Percentiles rank a stretch among this genome's conserved stretches.
These are phyloP conservation scores for Ganoderma boninense DNA, from an alignment of 1,284 basidiomycete species.

Conservation along the genomic window DNA sequence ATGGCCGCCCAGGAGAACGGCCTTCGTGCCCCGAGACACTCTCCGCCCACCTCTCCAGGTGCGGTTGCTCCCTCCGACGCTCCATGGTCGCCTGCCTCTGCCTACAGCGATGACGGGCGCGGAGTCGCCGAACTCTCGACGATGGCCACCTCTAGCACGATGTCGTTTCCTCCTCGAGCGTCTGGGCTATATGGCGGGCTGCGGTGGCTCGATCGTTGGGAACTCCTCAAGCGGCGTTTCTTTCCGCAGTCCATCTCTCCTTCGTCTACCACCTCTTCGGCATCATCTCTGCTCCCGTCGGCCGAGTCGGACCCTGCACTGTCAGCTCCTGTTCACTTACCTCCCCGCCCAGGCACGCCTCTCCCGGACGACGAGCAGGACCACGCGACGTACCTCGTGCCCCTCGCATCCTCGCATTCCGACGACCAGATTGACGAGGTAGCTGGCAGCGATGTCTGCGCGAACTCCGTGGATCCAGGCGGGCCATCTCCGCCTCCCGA, in stretches of 20 bases:
- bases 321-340: not conserved
- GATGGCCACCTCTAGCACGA: not conserved
- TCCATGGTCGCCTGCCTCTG: slow-evolving; percentile 17
- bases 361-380: slow-evolving; percentile 9
- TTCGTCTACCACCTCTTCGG: not conserved
- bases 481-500: not conserved
- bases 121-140: not conserved
- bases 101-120: slow-evolving; percentile 16
- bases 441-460: not conserved
- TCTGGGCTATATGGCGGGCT: not conserved
- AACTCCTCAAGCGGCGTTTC: not conserved
- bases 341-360: slow-evolving; percentile 10
- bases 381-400: not conserved
- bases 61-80: slow-evolving; percentile 6
- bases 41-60: not conserved
- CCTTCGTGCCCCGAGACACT: not conserved
- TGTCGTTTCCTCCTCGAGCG: not conserved
- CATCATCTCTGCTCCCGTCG: not conserved
- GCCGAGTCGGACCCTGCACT: not conserved
- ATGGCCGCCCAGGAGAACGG: slow-evolving; percentile 46
- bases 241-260: not conserved
- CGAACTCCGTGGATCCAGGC: not conserved
- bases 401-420: not conserved
- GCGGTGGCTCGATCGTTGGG: slow-evolving; percentile 9
- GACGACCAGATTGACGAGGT: not conserved